Evolutionary conservation across 164 flowering plant genomes (phyloP).

Genomic region (Magnolia sinica): DNA sequence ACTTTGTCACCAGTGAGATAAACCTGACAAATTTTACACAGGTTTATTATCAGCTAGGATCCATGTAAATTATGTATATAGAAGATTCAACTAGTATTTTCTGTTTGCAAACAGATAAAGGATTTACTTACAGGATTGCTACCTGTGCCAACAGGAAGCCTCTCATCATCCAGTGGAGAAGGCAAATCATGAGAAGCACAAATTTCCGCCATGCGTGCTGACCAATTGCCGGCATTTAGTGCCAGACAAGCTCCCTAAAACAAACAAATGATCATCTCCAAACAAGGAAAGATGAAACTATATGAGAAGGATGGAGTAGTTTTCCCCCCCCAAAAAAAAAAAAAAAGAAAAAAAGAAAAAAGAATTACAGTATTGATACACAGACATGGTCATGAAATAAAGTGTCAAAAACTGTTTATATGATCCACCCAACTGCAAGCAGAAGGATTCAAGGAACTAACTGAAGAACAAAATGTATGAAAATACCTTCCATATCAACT

Average conservation of each 20-base stretch:
- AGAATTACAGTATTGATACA: not conserved
- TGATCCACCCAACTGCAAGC: not conserved
- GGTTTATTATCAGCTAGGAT: not conserved
- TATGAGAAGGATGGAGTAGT: not conserved
- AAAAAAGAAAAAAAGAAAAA: not conserved
- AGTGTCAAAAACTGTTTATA: not conserved
- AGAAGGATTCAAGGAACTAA: not conserved
- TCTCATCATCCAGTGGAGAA: conserved; percentile 59
- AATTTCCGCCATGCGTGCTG: conserved; percentile 46
- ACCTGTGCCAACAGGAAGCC: conserved; percentile 92
- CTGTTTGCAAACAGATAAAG: not conserved
- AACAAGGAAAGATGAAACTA: conserved; percentile 2
- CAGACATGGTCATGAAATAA: not conserved
- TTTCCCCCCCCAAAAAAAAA: too few species aligned
- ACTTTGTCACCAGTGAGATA: conserved; percentile 61
- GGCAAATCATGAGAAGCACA: conserved; percentile 65
- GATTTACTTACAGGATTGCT: conserved; percentile 89
- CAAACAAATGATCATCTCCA: conserved; percentile 10
- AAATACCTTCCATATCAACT: conserved; percentile 88
- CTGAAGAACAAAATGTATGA: not conserved
- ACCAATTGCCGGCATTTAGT: conserved; percentile 69
- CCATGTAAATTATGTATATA: not conserved
- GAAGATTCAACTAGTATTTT: not conserved
- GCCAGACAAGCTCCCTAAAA: conserved; percentile 88
- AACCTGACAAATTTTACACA: conserved; percentile 43